These are phyloP conservation scores for Aspergillus leporis DNA, from an alignment of 495 filamentous ascomycete genomes.

Conservation along the genomic window DNA sequence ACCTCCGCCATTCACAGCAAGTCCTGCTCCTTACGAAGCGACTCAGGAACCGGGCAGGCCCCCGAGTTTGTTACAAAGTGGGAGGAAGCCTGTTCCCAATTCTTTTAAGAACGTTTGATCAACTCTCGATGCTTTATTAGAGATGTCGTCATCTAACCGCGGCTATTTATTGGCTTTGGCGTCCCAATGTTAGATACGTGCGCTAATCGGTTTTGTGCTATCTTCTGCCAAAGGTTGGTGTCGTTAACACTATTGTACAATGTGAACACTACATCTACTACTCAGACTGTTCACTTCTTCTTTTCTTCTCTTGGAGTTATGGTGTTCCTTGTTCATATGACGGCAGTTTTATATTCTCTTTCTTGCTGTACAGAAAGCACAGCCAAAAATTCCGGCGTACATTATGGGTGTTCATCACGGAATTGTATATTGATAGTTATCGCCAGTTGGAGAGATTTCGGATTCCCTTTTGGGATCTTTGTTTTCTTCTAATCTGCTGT, in stretches of 20 bases:
- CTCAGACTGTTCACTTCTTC: background rate
- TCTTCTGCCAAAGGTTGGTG: background rate
- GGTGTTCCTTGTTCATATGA: background rate
- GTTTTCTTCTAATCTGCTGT: background rate
- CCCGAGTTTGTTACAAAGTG: slow-evolving; percentile 47
- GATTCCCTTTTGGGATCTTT: background rate
- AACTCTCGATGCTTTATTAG: background rate
- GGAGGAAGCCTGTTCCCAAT: slow-evolving; percentile 37
- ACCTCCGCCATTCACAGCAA: slow-evolving; percentile 35
- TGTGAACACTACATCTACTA: background rate
- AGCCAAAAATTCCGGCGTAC: background rate
- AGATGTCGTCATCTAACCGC: background rate
- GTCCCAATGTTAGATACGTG: background rate
- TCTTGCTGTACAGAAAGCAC: background rate
- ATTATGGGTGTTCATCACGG: background rate
- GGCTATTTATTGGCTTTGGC: background rate
- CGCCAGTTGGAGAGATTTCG: background rate
- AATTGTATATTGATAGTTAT: background rate
- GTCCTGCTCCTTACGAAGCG: slow-evolving; percentile 24
- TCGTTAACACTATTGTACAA: background rate
- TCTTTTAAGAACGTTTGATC: slow-evolving; percentile 35
- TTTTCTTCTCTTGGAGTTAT: background rate
- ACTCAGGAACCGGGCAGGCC: slow-evolving; percentile 33
- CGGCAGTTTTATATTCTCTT: background rate
- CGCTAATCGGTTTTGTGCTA: background rate